Percentiles rank a stretch among this genome's conserved stretches.
Conservation (phyloP, 139 green algal genomes). For the Limnomonas spitsbergensis region DNA sequence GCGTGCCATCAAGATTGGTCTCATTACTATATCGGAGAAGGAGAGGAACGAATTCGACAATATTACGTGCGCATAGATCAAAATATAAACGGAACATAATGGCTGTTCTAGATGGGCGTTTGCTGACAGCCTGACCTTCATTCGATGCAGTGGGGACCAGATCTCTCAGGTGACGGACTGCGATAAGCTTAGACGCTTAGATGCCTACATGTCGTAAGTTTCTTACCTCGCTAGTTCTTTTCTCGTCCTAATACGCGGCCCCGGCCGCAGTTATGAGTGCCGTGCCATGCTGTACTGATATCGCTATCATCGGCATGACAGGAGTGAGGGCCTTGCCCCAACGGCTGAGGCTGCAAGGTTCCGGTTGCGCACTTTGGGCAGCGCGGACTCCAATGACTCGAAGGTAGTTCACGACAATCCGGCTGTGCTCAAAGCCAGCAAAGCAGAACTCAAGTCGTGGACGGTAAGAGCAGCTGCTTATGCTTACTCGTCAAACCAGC, state of each 20-base stretch:
- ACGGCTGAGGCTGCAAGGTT: not conserved
- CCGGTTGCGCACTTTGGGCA: not conserved
- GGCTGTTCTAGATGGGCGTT: not conserved
- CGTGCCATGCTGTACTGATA: too few species aligned
- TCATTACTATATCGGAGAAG: not conserved
- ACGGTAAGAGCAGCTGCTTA: too few species aligned
- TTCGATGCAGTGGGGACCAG: constrained; percentile 1
- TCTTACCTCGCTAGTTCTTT: too few species aligned
- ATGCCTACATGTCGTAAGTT: constrained; percentile 10
- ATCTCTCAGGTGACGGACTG: not conserved
- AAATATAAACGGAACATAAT: not conserved
- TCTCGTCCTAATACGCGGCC: too few species aligned
- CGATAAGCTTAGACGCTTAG: constrained; percentile 8
- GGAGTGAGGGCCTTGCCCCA: not conserved
- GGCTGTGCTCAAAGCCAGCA: not conserved
- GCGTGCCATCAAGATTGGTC: not conserved
- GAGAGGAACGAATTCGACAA: constrained; percentile 7
- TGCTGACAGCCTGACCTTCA: not conserved
- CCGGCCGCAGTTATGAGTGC: too few species aligned
- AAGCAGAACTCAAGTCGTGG: not conserved
- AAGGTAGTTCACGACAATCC: not conserved
- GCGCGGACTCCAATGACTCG: not conserved
- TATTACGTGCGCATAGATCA: not conserved
- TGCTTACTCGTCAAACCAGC: too few species aligned
- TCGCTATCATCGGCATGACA: too few species aligned